These are phyloP conservation scores for Cryptosporidium tyzzeri DNA, from an alignment of 169 alveolate genomes.

Conservation along the genomic window DNA sequence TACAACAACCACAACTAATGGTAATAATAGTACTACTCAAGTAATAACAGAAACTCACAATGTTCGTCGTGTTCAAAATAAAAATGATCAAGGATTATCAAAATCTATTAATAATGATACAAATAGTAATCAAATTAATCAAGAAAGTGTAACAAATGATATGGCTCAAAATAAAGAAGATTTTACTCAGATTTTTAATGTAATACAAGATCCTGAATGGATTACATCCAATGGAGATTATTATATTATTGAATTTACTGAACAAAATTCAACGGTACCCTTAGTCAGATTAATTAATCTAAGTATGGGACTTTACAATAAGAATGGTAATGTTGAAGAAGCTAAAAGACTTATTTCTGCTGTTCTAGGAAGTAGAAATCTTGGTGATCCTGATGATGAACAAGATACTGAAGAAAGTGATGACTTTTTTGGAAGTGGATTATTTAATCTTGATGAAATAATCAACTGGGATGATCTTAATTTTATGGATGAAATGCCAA, in stretches of 20 bases:
- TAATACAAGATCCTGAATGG: slow-evolving; percentile 58
- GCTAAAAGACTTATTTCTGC: slow-evolving; percentile 42
- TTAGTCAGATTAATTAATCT: slow-evolving; percentile 48
- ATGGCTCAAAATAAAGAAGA: slow-evolving; percentile 28
- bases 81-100: background rate
- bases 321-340: slow-evolving; percentile 22
- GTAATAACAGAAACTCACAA: background rate
- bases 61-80: slow-evolving; percentile 5
- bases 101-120: background rate
- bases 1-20: background rate
- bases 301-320: slow-evolving; percentile 69
- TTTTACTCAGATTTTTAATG: slow-evolving; percentile 30
- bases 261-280: slow-evolving; percentile 46
- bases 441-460: slow-evolving; percentile 40
- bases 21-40: background rate
- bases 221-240: slow-evolving; percentile 52
- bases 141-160: slow-evolving; percentile 7
- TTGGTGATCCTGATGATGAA: slow-evolving; percentile 25
- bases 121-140: background rate
- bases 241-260: slow-evolving; percentile 54
- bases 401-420: background rate
- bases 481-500: slow-evolving; percentile 46
- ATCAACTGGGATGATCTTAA: slow-evolving; percentile 67
- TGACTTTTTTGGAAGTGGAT: slow-evolving; percentile 27
- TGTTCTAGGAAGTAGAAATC: slow-evolving; percentile 32